A percentile compares a stretch with the other conserved stretches of the same genome.
Conservation (phyloP, 2,329 filamentous ascomycete genomes). For the Fusarium transvaalense region DNA sequence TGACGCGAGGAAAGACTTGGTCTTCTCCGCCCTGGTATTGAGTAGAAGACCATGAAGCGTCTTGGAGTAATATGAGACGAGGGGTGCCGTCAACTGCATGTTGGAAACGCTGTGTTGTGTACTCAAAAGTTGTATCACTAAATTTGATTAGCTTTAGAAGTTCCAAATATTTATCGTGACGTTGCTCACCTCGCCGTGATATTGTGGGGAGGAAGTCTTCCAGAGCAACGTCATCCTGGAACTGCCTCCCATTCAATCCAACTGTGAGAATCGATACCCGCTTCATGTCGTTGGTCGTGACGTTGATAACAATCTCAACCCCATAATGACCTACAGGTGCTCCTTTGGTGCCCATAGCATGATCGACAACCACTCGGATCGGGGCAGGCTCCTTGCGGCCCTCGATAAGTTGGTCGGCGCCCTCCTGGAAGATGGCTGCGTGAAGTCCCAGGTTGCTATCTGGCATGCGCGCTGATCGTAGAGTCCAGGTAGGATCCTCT, state of each 20-base stretch:
- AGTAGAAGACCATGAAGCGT: conserved; percentile 78
- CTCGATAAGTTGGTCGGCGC: conserved; percentile 70
- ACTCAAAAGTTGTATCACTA: conserved; percentile 79
- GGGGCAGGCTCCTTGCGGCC: conserved; percentile 76
- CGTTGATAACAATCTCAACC: conserved; percentile 77
- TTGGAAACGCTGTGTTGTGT: conserved; percentile 78
- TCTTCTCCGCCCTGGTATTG: conserved; percentile 72
- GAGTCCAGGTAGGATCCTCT: conserved; percentile 83
- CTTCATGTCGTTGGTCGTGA: conserved; percentile 66
- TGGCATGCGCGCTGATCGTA: conserved; percentile 75
- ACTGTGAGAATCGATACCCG: conserved; percentile 64
- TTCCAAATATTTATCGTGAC: background rate
- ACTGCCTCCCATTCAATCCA: conserved; percentile 78
- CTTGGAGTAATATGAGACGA: conserved; percentile 83
- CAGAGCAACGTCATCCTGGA: conserved; percentile 77
- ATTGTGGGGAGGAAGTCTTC: conserved; percentile 81
- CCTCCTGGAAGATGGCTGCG: conserved; percentile 80
- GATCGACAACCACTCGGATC: conserved; percentile 80
- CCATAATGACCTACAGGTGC: conserved; percentile 75
- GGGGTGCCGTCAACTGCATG: conserved; percentile 70
- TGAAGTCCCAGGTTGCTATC: conserved; percentile 71
- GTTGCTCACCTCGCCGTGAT: conserved; percentile 74
- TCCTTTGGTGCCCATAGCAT: conserved; percentile 74
- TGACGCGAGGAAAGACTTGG: conserved; percentile 77
- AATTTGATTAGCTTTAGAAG: conserved; percentile 51